Conservation (phyloP, 768 basidiomycete genomes). For the Sporobolomyces roseus region DNA sequence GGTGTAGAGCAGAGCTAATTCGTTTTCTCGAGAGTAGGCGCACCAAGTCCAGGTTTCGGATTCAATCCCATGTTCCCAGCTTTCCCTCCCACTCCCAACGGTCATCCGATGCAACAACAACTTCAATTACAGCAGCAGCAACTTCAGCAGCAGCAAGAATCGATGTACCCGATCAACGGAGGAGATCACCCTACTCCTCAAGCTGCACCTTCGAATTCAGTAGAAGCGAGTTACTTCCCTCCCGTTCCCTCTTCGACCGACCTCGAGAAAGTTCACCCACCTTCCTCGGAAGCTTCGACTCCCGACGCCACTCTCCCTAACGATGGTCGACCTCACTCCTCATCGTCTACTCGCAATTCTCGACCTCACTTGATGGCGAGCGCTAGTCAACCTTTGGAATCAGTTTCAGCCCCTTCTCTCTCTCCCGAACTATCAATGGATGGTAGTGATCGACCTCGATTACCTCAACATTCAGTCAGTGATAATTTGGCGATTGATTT, state of each 20-base stretch:
- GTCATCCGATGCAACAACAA: not conserved
- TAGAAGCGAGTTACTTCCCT: slow-evolving; percentile 34
- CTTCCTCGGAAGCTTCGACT: too few relatives aligned
- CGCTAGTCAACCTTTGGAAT: too few relatives aligned
- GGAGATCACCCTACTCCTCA: slow-evolving; percentile 2
- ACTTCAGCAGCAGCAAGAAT: not conserved
- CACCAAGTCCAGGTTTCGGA: slow-evolving; percentile 15
- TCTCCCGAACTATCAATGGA: too few relatives aligned
- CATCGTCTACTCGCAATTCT: too few relatives aligned
- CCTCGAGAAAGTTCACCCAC: too few relatives aligned
- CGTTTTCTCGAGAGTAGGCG: not conserved
- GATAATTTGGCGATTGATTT: not conserved
- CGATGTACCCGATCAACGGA: not conserved
- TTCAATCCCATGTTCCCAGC: slow-evolving; percentile 40
- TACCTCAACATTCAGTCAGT: not conserved
- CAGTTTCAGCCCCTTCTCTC: too few relatives aligned
- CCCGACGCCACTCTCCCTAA: too few relatives aligned
- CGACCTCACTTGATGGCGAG: too few relatives aligned
- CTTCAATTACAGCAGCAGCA: not conserved
- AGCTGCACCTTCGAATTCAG: too few relatives aligned
- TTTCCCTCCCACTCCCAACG: not conserved
- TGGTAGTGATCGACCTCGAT: not conserved
- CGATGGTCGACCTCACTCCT: too few relatives aligned
- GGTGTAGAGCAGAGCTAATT: not conserved
- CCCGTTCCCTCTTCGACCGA: too few relatives aligned